Conservation (phyloP, 148 eudicot genomes). For the Vaccinium myrtillus region DNA sequence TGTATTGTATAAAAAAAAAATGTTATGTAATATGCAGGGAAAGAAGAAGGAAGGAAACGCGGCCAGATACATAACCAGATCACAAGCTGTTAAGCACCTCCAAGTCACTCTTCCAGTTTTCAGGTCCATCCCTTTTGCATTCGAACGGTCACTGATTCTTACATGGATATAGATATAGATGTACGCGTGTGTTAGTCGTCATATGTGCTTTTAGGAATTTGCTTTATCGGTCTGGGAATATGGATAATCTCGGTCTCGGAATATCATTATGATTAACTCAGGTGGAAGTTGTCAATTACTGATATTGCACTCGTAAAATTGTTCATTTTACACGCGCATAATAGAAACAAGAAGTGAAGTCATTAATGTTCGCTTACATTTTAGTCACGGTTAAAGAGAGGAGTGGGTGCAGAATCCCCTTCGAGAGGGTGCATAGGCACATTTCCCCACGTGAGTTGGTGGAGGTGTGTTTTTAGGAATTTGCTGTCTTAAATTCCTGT, state of each 20-base stretch:
- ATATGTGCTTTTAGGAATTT: background rate
- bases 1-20: background rate
- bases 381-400: background rate
- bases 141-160: background rate
- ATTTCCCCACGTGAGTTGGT: background rate
- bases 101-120: slow-evolving; percentile 77
- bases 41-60: slow-evolving; percentile 98
- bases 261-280: background rate
- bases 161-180: background rate
- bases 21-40: slow-evolving; percentile 41
- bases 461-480: background rate
- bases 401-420: background rate
- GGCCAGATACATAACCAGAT: slow-evolving; percentile 74
- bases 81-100: slow-evolving; percentile 78
- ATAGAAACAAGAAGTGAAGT: background rate
- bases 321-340: background rate
- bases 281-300: background rate
- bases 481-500: background rate
- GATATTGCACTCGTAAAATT: background rate
- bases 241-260: background rate
- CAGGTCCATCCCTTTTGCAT: slow-evolving; percentile 39
- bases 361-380: background rate
- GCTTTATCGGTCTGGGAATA: background rate
- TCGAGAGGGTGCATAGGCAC: background rate
- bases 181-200: background rate